Base-by-base conservation (phyloP, 495 filamentous ascomycete genomes). In the Penicillium ucsense region DNA sequence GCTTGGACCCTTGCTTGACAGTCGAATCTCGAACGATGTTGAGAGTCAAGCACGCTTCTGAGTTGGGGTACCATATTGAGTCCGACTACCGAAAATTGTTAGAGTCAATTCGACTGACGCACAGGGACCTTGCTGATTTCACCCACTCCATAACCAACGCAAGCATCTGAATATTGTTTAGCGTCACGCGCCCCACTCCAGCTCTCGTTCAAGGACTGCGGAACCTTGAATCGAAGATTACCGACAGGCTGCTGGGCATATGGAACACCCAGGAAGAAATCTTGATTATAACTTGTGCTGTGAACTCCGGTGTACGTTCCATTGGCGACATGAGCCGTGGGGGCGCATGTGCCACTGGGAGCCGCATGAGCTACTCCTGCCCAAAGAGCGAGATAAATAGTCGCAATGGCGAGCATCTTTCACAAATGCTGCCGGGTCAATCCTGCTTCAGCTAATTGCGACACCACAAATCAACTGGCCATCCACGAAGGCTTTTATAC, bases 31-130 rank as follows among this genome's bases (percentile, higher is more conserved):
- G 66, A 35, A 79, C 59, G 6, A 81, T 67, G 45, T 81, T 81
- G 8, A 81, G 51, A 30, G 73, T 76, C 3, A 82, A 62, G 55
- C 78, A 82, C 45, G 77, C 77, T 52, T 82, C 77, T 9, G 60
- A 64, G 33, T 48, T 60, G 54, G 53, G 51, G 64, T 67, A 71
- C 72, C 68, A 61, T 43, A 71, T 67, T 27, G 68, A 68, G 55
- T 73, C 70, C 41, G 71, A 55, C 55, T 43, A 43, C 30, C 3
- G n/a, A 33, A 6, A 11, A 38, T 34, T 39, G 20, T 20, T 20
- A 20, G 20, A 20, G 20, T 20, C 20, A 20, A 20, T 20, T 20
- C 20, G 20, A 20, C 20, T 20, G 20, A 20, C 20, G 2, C 1
- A 20, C 20, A 20, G 20, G 20, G 20, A 20, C 20, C 20, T 20